Conservation (phyloP, 176 grass and related monocot genomes). For the Aegilops longissima region DNA sequence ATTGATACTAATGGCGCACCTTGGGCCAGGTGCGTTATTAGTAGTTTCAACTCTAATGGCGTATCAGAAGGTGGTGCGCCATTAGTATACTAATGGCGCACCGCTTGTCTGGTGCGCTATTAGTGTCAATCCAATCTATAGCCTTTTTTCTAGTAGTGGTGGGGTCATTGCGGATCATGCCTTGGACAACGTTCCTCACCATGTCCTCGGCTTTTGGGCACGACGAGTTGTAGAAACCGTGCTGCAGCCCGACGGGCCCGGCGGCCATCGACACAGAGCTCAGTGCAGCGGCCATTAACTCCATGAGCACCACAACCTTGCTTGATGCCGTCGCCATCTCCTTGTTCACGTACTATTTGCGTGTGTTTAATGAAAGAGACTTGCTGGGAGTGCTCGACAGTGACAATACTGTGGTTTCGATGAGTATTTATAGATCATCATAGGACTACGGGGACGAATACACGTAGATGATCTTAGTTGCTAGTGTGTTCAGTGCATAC, state of each 20-base stretch:
- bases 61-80: too few species aligned
- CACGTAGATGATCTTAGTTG: too few species aligned
- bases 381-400: neutral
- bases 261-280: neutral
- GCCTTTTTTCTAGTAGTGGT: too few species aligned
- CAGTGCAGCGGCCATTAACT: neutral
- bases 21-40: too few species aligned
- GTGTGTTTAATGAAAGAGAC: neutral
- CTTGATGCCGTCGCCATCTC: neutral
- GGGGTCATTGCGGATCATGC: neutral
- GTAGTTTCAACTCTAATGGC: too few species aligned
- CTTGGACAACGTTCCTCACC: constrained; percentile 32
- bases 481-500: too few species aligned
- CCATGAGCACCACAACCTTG: neutral
- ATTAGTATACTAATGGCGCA: too few species aligned
- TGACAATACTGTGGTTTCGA: neutral
- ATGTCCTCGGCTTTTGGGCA: constrained; percentile 43
- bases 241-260: neutral
- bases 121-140: too few species aligned
- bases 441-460: too few species aligned
- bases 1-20: too few species aligned
- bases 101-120: too few species aligned
- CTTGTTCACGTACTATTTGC: neutral
- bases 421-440: too few species aligned
- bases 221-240: constrained; percentile 27